Base-by-base conservation (phyloP, 495 filamentous ascomycete species). In the Aspergillus cavernicola region DNA sequence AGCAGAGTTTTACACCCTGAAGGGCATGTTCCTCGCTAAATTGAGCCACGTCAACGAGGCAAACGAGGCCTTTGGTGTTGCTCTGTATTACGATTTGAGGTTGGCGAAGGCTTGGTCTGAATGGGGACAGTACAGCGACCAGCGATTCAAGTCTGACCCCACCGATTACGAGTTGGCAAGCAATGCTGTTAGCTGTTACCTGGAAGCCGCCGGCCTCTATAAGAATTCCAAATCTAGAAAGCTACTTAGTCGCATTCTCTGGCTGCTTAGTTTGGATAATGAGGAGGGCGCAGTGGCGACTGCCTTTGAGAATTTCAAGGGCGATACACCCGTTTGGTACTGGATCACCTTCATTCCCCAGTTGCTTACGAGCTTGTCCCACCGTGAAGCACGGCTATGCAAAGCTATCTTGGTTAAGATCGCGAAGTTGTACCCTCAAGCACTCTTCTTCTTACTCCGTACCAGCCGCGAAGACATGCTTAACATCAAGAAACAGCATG, bases 311-410 rank as follows among this genome's bases (percentile, higher is more conserved):
- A 87, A 88, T 53, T 97, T 89, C 74, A 96, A 96, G 74, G 95
- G 91, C 37, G 95, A 99, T 33, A 90, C 87, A 6, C 91, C 90
- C 1, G 87, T 93, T 15, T 99, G 95, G 95, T 97, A 97, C 69
- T 99, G 95, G 95, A 97, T 97, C 51, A 97, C 93, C 0, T 99
- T 91, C 66, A 97, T 99, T 58, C 95, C 95, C 19, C 95, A 99
- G 65, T 81, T 99, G 36, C 78, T 99, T 23, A 89, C 87, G 35
- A 92, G 90, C 46, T 75, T 97, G 53, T 88, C 85, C 9, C 86
- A 96, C 57, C 89, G 89, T 51, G 95, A 99, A 70, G 91, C 90
- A 13, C 80, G 82, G n/a, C 83, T 95, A 41, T 85, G 90, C 53
- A 84, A 92, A 51, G 78, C 72, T 39, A 85, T 99, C 29, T 75